These are phyloP conservation scores for Stephania cephalantha DNA, from an alignment of 164 flowering plant species.

Conservation along the genomic window DNA sequence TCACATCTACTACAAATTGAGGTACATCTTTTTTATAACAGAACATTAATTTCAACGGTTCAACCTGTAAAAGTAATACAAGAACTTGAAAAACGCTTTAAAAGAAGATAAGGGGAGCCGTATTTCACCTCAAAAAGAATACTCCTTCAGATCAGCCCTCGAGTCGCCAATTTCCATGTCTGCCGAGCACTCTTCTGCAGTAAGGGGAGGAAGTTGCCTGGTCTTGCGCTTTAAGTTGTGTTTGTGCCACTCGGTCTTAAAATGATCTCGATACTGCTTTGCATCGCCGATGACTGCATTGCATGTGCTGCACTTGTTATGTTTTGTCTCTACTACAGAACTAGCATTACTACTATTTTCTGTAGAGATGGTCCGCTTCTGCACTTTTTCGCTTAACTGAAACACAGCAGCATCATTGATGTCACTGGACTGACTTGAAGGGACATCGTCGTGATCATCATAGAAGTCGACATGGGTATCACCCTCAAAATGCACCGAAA, in stretches of 20 bases:
- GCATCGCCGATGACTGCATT: slow-evolving; percentile 69
- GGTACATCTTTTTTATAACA: background rate
- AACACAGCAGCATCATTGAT: slow-evolving; percentile 25
- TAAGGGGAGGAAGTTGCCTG: slow-evolving; percentile 75
- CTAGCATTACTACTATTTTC: slow-evolving; percentile 13
- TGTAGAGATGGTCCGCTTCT: slow-evolving; percentile 48
- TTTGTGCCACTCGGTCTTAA: slow-evolving; percentile 96
- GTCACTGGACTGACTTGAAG: slow-evolving; percentile 26
- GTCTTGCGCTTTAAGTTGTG: slow-evolving; percentile 87
- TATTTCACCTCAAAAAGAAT: slow-evolving; percentile 54
- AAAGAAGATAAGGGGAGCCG: background rate
- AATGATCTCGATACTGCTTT: slow-evolving; percentile 77
- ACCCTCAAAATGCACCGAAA: slow-evolving; percentile 70
- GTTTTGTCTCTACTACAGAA: slow-evolving; percentile 45
- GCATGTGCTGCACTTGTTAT: slow-evolving; percentile 80
- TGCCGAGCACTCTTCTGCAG: slow-evolving; percentile 71
- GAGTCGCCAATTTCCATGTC: slow-evolving; percentile 58
- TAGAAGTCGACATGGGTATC: slow-evolving; percentile 59
- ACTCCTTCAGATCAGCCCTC: slow-evolving; percentile 69
- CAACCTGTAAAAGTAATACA: background rate
- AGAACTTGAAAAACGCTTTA: background rate
- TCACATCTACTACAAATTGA: background rate
- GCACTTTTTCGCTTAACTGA: slow-evolving; percentile 43
- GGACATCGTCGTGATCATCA: slow-evolving; percentile 50
- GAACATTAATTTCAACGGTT: background rate